Evolutionary conservation across 2,329 filamentous ascomycete genomes (phyloP), one percentile per base, ranked within the genome.

Genomic region (Pestalotiopsis sp.): DNA sequence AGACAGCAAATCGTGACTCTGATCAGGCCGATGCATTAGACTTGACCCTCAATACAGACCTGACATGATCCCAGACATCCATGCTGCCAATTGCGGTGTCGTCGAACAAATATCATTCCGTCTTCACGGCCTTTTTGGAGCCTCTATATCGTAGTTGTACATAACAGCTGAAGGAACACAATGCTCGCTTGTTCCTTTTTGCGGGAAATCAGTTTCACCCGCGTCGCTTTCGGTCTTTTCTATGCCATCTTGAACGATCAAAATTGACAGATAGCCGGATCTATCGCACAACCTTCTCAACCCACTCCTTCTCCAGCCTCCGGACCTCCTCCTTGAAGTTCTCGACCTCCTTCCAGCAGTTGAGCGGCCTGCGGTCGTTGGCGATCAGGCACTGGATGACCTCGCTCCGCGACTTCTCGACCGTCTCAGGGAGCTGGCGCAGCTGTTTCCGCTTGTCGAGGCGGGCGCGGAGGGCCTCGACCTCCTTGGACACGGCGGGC

Each of bases 321-420:
- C 92, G 90, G 65, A 98, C 95, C 86, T 97, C 93, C 75, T 88
- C 87, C 89, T 95, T 97, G 82, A 98, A 98, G 23, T 85, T 86
- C 83, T 97, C 92, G 27, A 98, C 94, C 87, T 98, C 94, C 81
- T 91, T 88, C 92, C 93, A 98, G 87, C 95, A 98, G 84, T 98
- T 93, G 78, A 98, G 84, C 79, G 95, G 95, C 80, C 94, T 88
- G 72, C 94, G 87, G 82, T 98, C 95, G 80, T 98, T 91, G 77
- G 91, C 87, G 71, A 92, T 86, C 84, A 98, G 84, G 80, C 95
- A 98, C 75, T 88, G 87, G 71, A 96, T 89, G 68, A 98, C 90
- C 69, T 91, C 89, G 73, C 89, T 85, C 80, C 94, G 92, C 23
- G 94, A 93, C 78, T 85, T 87, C 81, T 93, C 90, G 63, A 97